Base-by-base conservation (phyloP, 257 asterid genomes). In the Rauvolfia tetraphylla region DNA sequence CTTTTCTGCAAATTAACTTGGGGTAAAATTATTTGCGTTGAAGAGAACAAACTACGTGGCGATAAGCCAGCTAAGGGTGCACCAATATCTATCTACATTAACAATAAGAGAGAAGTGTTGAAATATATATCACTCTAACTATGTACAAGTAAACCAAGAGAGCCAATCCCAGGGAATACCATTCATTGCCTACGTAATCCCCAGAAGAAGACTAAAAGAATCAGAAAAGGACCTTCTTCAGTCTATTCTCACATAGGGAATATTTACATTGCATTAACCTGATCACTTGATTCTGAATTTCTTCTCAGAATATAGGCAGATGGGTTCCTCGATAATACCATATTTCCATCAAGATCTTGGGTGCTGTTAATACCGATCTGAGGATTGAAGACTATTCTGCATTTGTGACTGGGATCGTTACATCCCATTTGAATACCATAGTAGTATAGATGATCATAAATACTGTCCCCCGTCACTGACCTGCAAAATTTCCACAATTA, bases 391-490 rank as follows among this genome's bases (percentile, higher is more conserved):
- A 91, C 83, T 29, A 95, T 88, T 81, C 82, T 91, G 87, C 99
- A 95, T 11, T 84, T 62, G 29, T 53, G 36, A 36, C 75, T 85
- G 7, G 88, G 74, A 29, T 80, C 80, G 34, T 87, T 89, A 29
- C 96, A 88, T 73, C 97, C 97, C 92, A 95, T 80, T 85, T 83
- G 79, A 73, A 95, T 86, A 20, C 92, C 97, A 31, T 72, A 95
- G 78, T 95, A 95, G 9, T 73, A 17, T 86, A 95, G 76, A 84
- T 95, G 99, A 81, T 95, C 99, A 4, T 82, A 71, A 56, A 95
- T 91, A 73, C 99, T 95, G 87, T 88, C 89, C 78, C 99, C 99
- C 22, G 84, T 62, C 71, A 95, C 99, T 0, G 98, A 93, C 87
- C 99, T 95, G 91, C 81, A 80, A 76, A 78, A 70, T 57, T 23